Evolutionary conservation across 345 rosid genomes (phyloP).

Genomic region (Euphorbia peplus): DNA sequence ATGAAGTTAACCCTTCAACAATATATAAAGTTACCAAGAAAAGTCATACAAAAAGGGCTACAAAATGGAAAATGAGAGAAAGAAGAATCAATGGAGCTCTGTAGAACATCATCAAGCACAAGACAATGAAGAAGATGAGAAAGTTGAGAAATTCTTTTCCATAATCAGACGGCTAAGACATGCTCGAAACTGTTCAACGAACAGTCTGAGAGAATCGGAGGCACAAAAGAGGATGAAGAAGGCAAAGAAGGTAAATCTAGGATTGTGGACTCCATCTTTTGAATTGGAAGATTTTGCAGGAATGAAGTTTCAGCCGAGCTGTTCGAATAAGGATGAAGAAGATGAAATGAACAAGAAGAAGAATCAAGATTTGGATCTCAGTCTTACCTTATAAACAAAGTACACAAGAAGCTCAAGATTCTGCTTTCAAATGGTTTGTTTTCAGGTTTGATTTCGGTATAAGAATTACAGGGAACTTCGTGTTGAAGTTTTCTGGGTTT

Average conservation of each 20-base stretch:
- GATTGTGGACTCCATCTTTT: slow-evolving; percentile 10
- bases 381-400: neutral
- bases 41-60: neutral
- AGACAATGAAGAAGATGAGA: slow-evolving; percentile 1
- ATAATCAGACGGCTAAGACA: slow-evolving; percentile 20
- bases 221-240: slow-evolving; percentile 11
- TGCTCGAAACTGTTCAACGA: slow-evolving; percentile 8
- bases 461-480: too few relatives aligned
- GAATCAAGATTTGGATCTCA: slow-evolving; percentile 3
- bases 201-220: slow-evolving; percentile 13
- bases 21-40: neutral
- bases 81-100: neutral
- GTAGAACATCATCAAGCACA: neutral
- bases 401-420: too few relatives aligned
- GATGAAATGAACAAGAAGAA: slow-evolving; percentile 15
- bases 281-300: slow-evolving; percentile 4
- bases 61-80: slow-evolving; percentile 13
- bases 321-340: slow-evolving; percentile 6
- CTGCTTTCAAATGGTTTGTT: too few relatives aligned
- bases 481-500: too few relatives aligned
- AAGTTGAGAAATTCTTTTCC: slow-evolving; percentile 13
- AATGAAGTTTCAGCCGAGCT: slow-evolving; percentile 6
- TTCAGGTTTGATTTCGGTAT: too few relatives aligned
- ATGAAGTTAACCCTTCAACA: neutral
- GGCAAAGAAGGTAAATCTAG: slow-evolving; percentile 8